Evolutionary conservation across 2,329 filamentous ascomycete species (phyloP).

Genomic region (Epichloe gansuensis): DNA sequence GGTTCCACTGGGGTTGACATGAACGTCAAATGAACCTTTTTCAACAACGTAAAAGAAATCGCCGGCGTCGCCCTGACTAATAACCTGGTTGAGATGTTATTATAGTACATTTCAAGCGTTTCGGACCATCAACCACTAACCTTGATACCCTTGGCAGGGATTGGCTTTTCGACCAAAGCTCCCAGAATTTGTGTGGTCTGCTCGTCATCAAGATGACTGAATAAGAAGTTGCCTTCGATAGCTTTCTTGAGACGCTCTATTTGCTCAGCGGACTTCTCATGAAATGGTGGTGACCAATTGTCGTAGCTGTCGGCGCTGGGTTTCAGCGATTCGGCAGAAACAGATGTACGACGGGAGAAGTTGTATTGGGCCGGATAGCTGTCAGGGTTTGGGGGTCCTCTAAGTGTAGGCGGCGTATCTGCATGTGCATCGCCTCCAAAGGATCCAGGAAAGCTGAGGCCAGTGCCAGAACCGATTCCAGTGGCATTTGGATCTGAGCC

Average conservation of each 20-base stretch:
- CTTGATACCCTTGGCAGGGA: constrained; percentile 77
- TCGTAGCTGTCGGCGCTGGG: constrained; percentile 72
- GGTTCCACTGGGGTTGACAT: constrained; percentile 67
- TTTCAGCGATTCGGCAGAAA: constrained; percentile 92
- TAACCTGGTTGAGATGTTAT: constrained; percentile 50
- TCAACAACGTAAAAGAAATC: constrained; percentile 98
- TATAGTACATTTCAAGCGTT: background rate
- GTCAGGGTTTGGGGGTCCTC: constrained; percentile 45
- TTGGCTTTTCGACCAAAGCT: constrained; percentile 86
- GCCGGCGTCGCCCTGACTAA: constrained; percentile 86
- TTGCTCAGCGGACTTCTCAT: constrained; percentile 75
- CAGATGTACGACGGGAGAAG: constrained; percentile 82
- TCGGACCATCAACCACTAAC: constrained; percentile 23
- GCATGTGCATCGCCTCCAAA: constrained; percentile 40
- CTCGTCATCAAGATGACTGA: constrained; percentile 88
- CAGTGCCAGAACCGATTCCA: constrained; percentile 29
- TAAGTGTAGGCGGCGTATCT: constrained; percentile 33
- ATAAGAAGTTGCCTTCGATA: constrained; percentile 84
- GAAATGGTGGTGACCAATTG: constrained; percentile 79
- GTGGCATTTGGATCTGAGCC: constrained; percentile 45
- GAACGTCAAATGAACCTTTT: constrained; percentile 77
- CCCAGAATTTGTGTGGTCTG: constrained; percentile 78
- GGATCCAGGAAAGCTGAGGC: constrained; percentile 33
- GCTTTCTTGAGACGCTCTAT: constrained; percentile 64
- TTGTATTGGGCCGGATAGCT: constrained; percentile 88